These are phyloP conservation scores for Metschnikowia continentalis DNA, from an alignment of 805 yeast species.

Conservation along the genomic window DNA sequence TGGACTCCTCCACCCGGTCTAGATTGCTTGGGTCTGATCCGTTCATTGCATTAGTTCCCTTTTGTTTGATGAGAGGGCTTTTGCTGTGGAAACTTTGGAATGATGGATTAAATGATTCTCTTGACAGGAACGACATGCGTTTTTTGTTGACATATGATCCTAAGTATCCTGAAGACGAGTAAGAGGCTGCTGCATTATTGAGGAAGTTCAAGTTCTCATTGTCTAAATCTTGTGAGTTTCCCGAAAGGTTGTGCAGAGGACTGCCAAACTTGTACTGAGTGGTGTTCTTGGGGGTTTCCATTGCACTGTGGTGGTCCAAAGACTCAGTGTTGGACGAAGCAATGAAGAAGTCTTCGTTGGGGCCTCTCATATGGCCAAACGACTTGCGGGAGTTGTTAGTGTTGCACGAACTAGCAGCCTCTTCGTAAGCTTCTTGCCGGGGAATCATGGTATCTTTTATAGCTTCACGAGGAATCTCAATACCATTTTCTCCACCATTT, in stretches of 20 bases:
- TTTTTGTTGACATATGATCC: neutral
- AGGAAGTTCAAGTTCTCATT: constrained; percentile 30
- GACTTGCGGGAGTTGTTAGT: neutral
- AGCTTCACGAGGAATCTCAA: neutral
- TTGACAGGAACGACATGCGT: constrained; percentile 7
- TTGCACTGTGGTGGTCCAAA: neutral
- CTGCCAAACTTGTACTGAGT: neutral
- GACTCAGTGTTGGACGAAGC: neutral
- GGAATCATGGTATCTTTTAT: neutral
- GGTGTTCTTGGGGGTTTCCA: neutral
- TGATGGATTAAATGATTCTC: constrained; percentile 7
- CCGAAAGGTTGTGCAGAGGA: neutral
- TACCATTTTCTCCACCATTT: neutral
- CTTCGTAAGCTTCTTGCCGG: neutral
- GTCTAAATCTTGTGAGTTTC: constrained; percentile 26
- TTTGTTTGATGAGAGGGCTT: neutral
- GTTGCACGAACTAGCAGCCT: neutral
- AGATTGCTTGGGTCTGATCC: constrained; percentile 1
- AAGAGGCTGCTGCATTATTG: constrained; percentile 16
- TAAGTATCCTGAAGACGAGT: constrained; percentile 9
- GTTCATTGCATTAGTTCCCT: neutral
- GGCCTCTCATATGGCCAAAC: constrained; percentile 1
- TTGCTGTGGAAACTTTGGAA: constrained; percentile 7
- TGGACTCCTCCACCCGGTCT: constrained; percentile 18
- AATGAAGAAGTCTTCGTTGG: constrained; percentile 3